Evolutionary conservation across 345 rosid genomes (phyloP).

Genomic region (Kandelia obovata): DNA sequence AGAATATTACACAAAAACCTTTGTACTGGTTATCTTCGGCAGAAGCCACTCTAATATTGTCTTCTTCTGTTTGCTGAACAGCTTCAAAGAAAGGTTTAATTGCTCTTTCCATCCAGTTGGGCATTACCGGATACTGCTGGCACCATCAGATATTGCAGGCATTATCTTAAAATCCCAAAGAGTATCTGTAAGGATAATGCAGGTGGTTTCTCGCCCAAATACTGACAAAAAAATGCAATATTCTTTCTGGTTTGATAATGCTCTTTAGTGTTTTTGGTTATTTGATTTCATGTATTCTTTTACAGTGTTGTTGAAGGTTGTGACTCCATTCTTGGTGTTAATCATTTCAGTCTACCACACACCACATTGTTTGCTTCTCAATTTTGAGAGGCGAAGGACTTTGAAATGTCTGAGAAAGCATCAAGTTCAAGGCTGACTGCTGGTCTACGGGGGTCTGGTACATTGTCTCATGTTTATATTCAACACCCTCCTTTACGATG

Average conservation of each 20-base stretch:
- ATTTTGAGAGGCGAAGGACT: slow-evolving; percentile 21
- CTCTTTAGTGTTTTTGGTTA: background rate
- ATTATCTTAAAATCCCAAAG: background rate
- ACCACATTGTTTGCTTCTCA: slow-evolving; percentile 14
- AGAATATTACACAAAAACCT: background rate
- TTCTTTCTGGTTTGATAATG: background rate
- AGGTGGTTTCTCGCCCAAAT: background rate
- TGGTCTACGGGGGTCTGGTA: slow-evolving; percentile 61
- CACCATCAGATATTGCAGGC: background rate
- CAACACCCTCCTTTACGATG: slow-evolving; percentile 66
- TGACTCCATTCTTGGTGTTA: background rate
- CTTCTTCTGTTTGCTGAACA: slow-evolving; percentile 27
- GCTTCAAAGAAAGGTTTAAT: slow-evolving; percentile 54
- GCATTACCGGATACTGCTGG: background rate
- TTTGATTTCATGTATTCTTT: background rate
- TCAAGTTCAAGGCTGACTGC: slow-evolving; percentile 62
- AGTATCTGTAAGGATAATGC: background rate
- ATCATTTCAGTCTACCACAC: slow-evolving; percentile 5
- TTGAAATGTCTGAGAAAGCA: slow-evolving; percentile 51
- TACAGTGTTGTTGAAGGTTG: slow-evolving; percentile 9
- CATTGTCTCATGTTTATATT: slow-evolving; percentile 78
- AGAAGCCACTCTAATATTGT: slow-evolving; percentile 17
- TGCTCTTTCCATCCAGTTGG: slow-evolving; percentile 1
- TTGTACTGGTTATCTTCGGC: background rate
- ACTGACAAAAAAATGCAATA: background rate